Base-by-base conservation (phyloP, 768 basidiomycete species). In the Gymnopilus junonius region DNA sequence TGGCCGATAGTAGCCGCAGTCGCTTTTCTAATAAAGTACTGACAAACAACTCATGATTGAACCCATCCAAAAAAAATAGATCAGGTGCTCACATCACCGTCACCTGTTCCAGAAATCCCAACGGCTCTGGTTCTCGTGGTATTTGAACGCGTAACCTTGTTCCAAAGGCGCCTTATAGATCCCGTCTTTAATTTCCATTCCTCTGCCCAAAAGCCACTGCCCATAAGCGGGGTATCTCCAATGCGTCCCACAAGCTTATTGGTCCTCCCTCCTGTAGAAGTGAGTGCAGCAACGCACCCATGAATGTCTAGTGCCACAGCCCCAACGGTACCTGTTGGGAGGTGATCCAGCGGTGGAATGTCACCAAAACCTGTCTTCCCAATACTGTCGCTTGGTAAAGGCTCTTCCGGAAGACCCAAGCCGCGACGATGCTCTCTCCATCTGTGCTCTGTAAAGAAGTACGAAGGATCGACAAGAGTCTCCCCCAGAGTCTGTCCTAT, bases 161-260 rank as follows among this genome's bases (percentile, higher is more conserved):
- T 74, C 83, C 80, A 86, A n/a, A 74, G 63, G 67, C 78, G 66
- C 71, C 64, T 61, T 59, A 72, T 32, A 73, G 70, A 70, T 64
- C 74, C 65, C 66, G 48, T 53, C 32, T 60, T 51, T 32, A n/a
- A 62, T 58, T 56, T 32, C 92, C 93, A 94, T 74, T 92, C 87
- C 68, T 92, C 92, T 8, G 92, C 91, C 92, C 92, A 94, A 75
- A 89, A 94, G 0, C 93, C 93, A 12, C 85, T 77, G 4, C 90
- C 92, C 85, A 91, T 88, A 29, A 83, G 73, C 0, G 93, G 92
- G 1, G 93, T 94, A 68, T 94, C 93, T 3, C 93, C 92, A n/a
- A 94, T 79, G 4, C 93, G 82, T 7, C 93, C 93, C 17, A 87
- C 89, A 8, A 93, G 81, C 73, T 95, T 95, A 75, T 95, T 95